Percentiles rank a stretch among this genome's conserved stretches.
Conservation (phyloP, 192 early-diverging fungal species). For the Linnemannia hyalina region DNA sequence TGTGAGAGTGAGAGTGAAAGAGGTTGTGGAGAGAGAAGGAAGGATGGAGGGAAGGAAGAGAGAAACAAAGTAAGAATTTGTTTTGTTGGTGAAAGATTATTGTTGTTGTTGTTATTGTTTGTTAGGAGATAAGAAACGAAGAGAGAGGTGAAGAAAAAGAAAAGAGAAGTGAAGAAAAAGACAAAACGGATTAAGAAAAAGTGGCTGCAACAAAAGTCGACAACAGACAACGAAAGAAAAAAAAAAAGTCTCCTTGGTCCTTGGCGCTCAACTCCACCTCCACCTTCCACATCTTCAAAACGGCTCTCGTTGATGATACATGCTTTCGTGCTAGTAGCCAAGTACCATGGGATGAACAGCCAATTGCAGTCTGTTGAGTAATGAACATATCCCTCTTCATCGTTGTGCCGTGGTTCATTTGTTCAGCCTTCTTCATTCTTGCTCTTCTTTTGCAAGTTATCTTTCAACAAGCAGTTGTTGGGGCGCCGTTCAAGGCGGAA, state of each 20-base stretch:
- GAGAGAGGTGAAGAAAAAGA: background rate
- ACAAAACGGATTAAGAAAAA: background rate
- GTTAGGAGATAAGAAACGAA: background rate
- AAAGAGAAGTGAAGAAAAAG: background rate
- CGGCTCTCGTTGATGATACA: background rate
- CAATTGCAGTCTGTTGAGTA: too few species aligned
- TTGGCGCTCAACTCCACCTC: conserved; percentile 1
- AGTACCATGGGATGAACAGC: too few species aligned
- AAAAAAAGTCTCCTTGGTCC: background rate
- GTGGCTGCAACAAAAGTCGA: background rate
- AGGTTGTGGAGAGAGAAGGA: background rate
- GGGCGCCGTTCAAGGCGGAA: background rate
- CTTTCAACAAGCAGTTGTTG: background rate
- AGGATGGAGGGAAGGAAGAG: background rate
- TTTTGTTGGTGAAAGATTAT: background rate
- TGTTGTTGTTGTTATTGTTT: background rate
- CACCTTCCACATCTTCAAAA: background rate
- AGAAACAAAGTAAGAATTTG: background rate
- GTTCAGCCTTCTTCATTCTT: too few species aligned
- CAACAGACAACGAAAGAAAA: background rate
- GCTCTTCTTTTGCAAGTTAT: too few species aligned
- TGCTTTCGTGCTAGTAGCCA: too few species aligned
- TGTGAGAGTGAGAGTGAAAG: background rate
- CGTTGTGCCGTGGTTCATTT: too few species aligned
- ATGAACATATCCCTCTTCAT: too few species aligned